These are phyloP conservation scores for Talaromyces sp. DNA, from an alignment of 2,329 filamentous ascomycete genomes.

Conservation along the genomic window DNA sequence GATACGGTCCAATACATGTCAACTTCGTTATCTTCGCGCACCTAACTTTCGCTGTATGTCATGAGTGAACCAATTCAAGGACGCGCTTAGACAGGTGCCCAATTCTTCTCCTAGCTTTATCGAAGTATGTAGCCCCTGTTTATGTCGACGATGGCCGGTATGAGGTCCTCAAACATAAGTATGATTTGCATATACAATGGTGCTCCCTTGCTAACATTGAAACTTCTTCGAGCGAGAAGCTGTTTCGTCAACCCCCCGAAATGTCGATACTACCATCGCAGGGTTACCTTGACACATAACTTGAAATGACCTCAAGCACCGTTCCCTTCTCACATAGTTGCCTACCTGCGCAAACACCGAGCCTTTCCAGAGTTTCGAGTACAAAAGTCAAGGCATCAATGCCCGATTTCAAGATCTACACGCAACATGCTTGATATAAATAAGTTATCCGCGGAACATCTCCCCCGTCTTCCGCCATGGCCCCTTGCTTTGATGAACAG, in stretches of 20 bases:
- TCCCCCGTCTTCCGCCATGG: slow-evolving; percentile 2
- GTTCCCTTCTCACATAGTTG: not conserved
- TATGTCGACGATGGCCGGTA: not conserved
- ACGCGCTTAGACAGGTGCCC: not conserved
- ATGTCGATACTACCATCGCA: not conserved
- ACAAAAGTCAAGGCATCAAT: not conserved
- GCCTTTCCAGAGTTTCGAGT: no score
- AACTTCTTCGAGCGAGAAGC: not conserved
- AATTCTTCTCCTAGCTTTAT: not conserved
- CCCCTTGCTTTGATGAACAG: slow-evolving; percentile 2
- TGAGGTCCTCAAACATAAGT: not conserved
- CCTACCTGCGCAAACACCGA: not conserved
- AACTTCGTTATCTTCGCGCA: not conserved
- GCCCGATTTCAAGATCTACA: not conserved
- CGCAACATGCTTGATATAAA: not conserved
- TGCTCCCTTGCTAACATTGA: not conserved
- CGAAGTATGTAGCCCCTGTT: not conserved
- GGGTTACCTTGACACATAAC: not conserved
- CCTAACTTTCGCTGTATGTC: not conserved
- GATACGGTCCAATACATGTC: not conserved
- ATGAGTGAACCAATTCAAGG: not conserved
- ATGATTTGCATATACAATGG: not conserved
- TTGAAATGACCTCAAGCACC: not conserved
- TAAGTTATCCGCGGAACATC: slow-evolving; percentile 1
- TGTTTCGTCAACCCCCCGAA: not conserved